phyloP scores from a whole-genome alignment of 768 basidiomycete species.

The Phylloporus rhodoxanthus region DNA sequence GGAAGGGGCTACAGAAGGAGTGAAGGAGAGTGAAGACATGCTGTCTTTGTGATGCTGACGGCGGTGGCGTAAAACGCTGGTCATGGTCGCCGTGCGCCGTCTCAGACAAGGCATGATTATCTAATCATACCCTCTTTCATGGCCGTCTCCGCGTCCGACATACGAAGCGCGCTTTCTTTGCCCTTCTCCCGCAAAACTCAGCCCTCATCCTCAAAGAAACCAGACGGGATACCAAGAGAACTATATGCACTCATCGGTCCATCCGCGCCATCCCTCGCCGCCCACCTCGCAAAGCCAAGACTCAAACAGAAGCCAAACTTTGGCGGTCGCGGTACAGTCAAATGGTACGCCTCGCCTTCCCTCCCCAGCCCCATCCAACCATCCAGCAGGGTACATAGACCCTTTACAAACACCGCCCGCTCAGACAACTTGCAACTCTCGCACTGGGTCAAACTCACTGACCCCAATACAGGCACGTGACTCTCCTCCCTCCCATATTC shows the following conservation, averaged over 20 bases:
- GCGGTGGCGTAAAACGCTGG: background rate
- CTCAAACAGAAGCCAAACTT: conserved; percentile 84
- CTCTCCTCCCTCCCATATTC: background rate
- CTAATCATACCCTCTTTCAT: conserved; percentile 29
- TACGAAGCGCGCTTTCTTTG: conserved; percentile 78
- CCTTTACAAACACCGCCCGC: conserved; percentile 70
- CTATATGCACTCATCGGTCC: conserved; percentile 94
- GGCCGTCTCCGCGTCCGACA: conserved; percentile 71
- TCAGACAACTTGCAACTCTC: conserved; percentile 59
- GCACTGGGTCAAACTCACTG: conserved; percentile 78
- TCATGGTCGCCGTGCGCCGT: background rate
- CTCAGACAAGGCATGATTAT: background rate
- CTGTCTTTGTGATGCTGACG: background rate
- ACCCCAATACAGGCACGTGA: conserved; percentile 49
- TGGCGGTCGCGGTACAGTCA: conserved; percentile 53
- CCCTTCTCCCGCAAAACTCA: conserved; percentile 38
- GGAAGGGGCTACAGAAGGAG: background rate
- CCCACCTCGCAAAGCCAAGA: conserved; percentile 73
- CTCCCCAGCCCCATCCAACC: background rate
- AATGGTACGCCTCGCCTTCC: conserved; percentile 50
- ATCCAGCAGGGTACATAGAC: conserved; percentile 61
- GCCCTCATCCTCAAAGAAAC: conserved; percentile 47
- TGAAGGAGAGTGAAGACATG: background rate
- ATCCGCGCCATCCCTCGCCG: conserved; percentile 78
- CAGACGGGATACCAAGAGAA: conserved; percentile 89